Base-by-base conservation (phyloP, 2,329 filamentous ascomycete species). In the Xylariaceae sp. region DNA sequence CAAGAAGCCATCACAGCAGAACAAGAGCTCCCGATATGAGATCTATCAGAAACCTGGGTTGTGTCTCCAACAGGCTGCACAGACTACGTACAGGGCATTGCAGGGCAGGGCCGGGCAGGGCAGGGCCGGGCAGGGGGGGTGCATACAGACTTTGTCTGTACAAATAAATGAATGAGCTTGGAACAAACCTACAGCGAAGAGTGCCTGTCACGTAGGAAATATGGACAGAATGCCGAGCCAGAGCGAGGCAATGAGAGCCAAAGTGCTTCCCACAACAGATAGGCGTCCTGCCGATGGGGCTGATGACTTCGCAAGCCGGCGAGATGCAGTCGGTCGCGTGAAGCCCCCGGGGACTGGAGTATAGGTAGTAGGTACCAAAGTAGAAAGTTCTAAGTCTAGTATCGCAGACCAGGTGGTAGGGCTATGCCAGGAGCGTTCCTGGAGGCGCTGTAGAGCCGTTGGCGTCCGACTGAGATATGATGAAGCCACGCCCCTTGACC, bases 11-110 rank as follows among this genome's bases (percentile, higher is more conserved):
- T 52, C 11, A 45, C 51, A 49, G 48, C 41, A 38, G 35, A 19
- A 45, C 15, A 12, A 18, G 47, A 48, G 46, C 42, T 49, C 44
- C 41, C 44, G 45, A 44, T 55, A 57, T 55, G 36, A 38, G 59
- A 58, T 58, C 57, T 61, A 48, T 59, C 57, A 64, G 57, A 63
- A 61, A 61, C 53, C 47, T 54, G 56, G 55, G 55, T 57, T 58
- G 57, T 38, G 35, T 63, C 58, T 63, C 58, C 58, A 54, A 54
- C 49, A 48, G 48, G 49, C 46, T 42, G 56, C 50, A 51, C 56
- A 56, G 56, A 49, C 55, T 39, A 53, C 49, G 22, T 27, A 27
- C 22, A 53, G 44, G 49, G 47, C 44, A 53, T 44, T 48, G 47
- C 32, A 47, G 51, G 39, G 47, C 45, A 51, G 48, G 39, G 22